A percentile compares a stretch with the other conserved stretches of the same genome.
Evolutionary conservation across 768 basidiomycete genomes (phyloP).

Genomic region (Trametes punicea): DNA sequence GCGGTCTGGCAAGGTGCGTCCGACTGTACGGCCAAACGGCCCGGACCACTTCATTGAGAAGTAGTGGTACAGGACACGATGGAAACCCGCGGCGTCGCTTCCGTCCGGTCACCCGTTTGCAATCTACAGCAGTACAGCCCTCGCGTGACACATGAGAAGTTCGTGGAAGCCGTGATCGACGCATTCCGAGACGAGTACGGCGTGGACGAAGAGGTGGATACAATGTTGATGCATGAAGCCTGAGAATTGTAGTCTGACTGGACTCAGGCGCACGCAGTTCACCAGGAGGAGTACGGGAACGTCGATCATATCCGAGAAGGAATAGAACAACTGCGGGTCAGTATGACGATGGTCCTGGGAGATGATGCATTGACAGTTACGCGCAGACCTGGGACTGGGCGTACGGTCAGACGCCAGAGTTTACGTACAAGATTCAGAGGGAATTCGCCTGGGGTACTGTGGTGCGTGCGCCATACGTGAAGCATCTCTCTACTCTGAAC

Average conservation of each 20-base stretch:
- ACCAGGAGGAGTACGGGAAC: constrained; percentile 41
- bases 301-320: constrained; percentile 65
- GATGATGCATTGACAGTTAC: background rate
- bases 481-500: background rate
- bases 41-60: constrained; percentile 6
- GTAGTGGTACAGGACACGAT: constrained; percentile 58
- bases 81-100: constrained; percentile 81
- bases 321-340: constrained; percentile 69
- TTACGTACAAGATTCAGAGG: constrained; percentile 56
- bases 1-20: constrained; percentile 56
- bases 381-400: constrained; percentile 88
- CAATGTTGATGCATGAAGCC: background rate
- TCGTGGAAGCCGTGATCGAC: constrained; percentile 62
- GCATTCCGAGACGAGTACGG: constrained; percentile 66
- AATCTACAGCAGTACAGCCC: constrained; percentile 63
- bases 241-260: background rate
- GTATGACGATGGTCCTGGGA: constrained; percentile 26
- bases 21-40: background rate
- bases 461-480: constrained; percentile 30
- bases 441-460: constrained; percentile 39
- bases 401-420: constrained; percentile 92
- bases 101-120: constrained; percentile 89
- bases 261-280: constrained; percentile 30
- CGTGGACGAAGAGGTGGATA: constrained; percentile 34
- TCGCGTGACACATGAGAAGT: constrained; percentile 60